Evolutionary conservation across 1,284 basidiomycete genomes (phyloP).

Genomic region (Moniliella sp.): DNA sequence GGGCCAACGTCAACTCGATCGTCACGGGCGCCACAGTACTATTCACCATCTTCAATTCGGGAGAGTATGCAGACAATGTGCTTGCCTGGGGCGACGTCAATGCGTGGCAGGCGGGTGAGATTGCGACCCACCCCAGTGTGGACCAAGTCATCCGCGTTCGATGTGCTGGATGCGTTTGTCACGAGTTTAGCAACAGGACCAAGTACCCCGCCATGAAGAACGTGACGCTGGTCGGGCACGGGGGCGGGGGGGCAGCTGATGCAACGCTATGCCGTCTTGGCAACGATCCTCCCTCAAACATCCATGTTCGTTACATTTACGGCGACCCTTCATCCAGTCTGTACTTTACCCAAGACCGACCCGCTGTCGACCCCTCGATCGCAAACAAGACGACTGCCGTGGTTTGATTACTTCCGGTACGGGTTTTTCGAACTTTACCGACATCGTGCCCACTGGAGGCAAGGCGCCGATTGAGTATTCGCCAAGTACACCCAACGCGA

Average conservation of each 20-base stretch:
- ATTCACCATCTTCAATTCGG: conserved; percentile 11
- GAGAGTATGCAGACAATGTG: conserved; percentile 13
- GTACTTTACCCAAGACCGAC: conserved; percentile 25
- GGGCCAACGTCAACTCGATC: conserved; percentile 10
- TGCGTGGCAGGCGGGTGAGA: conserved; percentile 24
- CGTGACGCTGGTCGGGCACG: conserved; percentile 29
- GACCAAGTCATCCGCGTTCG: conserved; percentile 15
- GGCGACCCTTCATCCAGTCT: conserved; percentile 20
- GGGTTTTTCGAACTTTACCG: conserved; percentile 20
- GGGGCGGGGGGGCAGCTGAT: conserved; percentile 28
- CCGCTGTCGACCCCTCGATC: conserved; percentile 9
- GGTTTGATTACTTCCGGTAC: conserved; percentile 28
- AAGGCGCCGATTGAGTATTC: conserved; percentile 18
- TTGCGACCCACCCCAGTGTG: conserved; percentile 14
- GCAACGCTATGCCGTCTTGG: conserved; percentile 22
- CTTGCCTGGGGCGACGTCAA: conserved; percentile 26
- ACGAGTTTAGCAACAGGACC: conserved; percentile 9
- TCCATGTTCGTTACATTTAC: conserved; percentile 18
- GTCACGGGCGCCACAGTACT: conserved; percentile 25
- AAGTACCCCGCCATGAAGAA: conserved; percentile 16
- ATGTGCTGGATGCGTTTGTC: conserved; percentile 20
- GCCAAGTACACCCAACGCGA: conserved; percentile 16
- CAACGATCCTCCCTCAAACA: conserved; percentile 5
- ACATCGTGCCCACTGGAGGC: conserved; percentile 4
- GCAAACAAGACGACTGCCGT: conserved; percentile 11